Percentiles rank a stretch among this genome's conserved stretches.
phyloP scores from a whole-genome alignment of 257 asterid species.

The Asclepias syriaca region DNA sequence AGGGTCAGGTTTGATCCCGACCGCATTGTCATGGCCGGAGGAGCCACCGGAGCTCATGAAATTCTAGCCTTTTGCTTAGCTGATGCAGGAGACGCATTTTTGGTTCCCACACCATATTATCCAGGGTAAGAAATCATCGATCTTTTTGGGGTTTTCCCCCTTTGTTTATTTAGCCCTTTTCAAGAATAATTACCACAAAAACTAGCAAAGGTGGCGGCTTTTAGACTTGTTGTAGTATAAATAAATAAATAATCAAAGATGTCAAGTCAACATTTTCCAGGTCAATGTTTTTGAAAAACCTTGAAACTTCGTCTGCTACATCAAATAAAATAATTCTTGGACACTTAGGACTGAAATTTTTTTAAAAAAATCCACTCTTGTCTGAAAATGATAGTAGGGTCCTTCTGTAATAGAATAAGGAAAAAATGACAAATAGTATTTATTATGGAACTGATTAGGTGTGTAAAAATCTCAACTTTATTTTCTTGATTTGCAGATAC shows the following conservation, averaged over 20 bases:
- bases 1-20: slow-evolving; percentile 58
- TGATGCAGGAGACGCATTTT: slow-evolving; percentile 70
- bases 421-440: background rate
- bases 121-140: slow-evolving; percentile 49
- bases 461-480: background rate
- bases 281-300: background rate
- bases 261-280: slow-evolving; percentile 1
- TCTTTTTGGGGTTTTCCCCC: background rate
- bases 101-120: slow-evolving; percentile 87
- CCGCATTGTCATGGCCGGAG: slow-evolving; percentile 78
- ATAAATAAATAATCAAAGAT: background rate
- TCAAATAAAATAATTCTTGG: too few species aligned
- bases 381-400: slow-evolving; percentile 11
- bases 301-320: background rate
- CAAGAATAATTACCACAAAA: background rate
- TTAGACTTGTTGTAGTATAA: background rate
- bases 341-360: slow-evolving; percentile 3
- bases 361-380: slow-evolving; percentile 10
- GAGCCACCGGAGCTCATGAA: slow-evolving; percentile 89
- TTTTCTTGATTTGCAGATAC: slow-evolving; percentile 37
- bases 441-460: background rate
- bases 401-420: background rate
- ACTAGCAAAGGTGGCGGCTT: background rate
- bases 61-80: slow-evolving; percentile 78
- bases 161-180: background rate